phyloP scores from a whole-genome alignment of 306 rosid species.

The Fragaria vesca region DNA sequence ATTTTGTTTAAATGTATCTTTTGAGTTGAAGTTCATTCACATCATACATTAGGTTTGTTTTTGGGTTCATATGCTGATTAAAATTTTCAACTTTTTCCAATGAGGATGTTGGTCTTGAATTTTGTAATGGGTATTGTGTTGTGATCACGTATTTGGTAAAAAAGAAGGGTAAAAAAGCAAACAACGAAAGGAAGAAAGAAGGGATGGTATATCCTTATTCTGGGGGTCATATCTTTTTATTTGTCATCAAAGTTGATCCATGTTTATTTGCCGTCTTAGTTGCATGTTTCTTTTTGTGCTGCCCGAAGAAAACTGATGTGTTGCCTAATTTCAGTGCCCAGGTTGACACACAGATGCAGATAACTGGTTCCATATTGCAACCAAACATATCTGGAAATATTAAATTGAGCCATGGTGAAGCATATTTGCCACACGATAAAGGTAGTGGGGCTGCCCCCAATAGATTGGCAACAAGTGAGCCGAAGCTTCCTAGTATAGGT shows the following conservation, averaged over 20 bases:
- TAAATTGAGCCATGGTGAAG: constrained; percentile 93
- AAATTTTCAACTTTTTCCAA: constrained; percentile 5
- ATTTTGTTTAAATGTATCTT: constrained; percentile 18
- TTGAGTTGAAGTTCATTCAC: constrained; percentile 1
- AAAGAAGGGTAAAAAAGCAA: neutral
- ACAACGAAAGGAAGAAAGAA: neutral
- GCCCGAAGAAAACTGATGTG: constrained; percentile 20
- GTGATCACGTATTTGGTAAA: neutral
- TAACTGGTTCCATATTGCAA: constrained; percentile 89
- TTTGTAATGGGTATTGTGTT: neutral
- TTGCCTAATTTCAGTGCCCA: constrained; percentile 61
- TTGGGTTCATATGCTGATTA: constrained; percentile 13
- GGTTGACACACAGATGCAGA: constrained; percentile 94
- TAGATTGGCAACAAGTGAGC: constrained; percentile 67
- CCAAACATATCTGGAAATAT: constrained; percentile 83
- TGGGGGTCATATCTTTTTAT: neutral
- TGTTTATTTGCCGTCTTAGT: neutral
- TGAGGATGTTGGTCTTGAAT: neutral
- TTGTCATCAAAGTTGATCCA: neutral
- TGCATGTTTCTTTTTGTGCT: constrained; percentile 12
- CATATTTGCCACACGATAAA: constrained; percentile 93
- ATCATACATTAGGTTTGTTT: neutral
- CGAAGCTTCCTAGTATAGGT: constrained; percentile 55
- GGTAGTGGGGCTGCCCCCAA: constrained; percentile 67
- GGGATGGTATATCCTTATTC: neutral